Percentiles rank a stretch among this genome's conserved stretches.
phyloP scores from a whole-genome alignment of 2,329 filamentous ascomycete genomes.

The Colletotrichum sp. region DNA sequence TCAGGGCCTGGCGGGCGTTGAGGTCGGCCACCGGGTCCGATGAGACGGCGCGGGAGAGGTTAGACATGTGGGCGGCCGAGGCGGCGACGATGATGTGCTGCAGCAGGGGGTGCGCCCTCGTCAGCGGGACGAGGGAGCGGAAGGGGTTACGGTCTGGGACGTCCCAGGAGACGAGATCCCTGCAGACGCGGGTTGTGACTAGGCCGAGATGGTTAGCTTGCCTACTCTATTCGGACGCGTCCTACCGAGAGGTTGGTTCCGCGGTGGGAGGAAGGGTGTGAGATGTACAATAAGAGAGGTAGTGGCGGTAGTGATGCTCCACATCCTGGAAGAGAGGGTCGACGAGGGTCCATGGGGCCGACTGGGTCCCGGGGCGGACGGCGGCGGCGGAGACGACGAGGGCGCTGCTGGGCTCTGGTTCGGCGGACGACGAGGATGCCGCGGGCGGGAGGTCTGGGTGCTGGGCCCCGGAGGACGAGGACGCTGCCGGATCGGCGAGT shows the following conservation, averaged over 20 bases:
- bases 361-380: slow-evolving; percentile 21
- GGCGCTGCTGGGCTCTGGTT: background rate
- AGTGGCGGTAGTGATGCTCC: slow-evolving; percentile 48
- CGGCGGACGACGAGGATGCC: background rate
- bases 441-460: background rate
- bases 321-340: slow-evolving; percentile 58
- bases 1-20: slow-evolving; percentile 33
- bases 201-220: slow-evolving; percentile 30
- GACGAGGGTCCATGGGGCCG: slow-evolving; percentile 43
- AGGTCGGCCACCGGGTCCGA: slow-evolving; percentile 26
- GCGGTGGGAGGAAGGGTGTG: background rate
- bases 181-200: slow-evolving; percentile 57
- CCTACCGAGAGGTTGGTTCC: background rate
- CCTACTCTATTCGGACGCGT: background rate
- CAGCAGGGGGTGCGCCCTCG: slow-evolving; percentile 44
- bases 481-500: background rate
- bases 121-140: slow-evolving; percentile 47
- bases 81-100: slow-evolving; percentile 53
- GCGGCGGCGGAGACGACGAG: slow-evolving; percentile 25
- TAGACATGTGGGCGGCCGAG: slow-evolving; percentile 53
- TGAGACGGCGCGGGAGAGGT: slow-evolving; percentile 36
- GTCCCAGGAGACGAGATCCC: slow-evolving; percentile 55
- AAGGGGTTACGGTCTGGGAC: slow-evolving; percentile 50
- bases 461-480: background rate
- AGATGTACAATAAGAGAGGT: slow-evolving; percentile 45